Percentiles rank a stretch among this genome's conserved stretches.
Evolutionary conservation across 116 monocot genomes (phyloP).

Genomic region (Phalaenopsis hybrid): DNA sequence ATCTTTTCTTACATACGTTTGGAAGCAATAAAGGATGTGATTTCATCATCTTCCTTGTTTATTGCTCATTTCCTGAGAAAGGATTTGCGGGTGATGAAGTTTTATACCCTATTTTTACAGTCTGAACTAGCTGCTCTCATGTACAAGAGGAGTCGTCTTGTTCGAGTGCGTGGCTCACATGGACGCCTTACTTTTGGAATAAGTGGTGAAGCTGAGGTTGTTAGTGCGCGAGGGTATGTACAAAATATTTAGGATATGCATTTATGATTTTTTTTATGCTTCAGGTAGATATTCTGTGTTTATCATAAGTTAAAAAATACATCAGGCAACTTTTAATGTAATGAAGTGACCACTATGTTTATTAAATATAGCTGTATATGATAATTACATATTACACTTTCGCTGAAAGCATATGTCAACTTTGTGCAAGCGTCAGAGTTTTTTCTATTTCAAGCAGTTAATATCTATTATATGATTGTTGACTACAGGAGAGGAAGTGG

Average conservation of each 20-base stretch:
- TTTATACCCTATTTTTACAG: constrained; percentile 28
- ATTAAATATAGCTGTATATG: background rate
- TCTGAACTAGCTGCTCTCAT: constrained; percentile 97
- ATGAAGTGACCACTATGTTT: background rate
- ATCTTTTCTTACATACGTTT: background rate
- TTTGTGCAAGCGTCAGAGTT: background rate
- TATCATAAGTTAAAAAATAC: background rate
- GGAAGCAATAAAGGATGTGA: background rate
- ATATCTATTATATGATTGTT: background rate
- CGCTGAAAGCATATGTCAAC: background rate
- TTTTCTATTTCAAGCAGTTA: background rate
- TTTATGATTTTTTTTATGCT: background rate
- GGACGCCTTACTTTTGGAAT: constrained; percentile 87
- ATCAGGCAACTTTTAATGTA: background rate
- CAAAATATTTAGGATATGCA: background rate
- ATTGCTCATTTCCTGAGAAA: background rate
- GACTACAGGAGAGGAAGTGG: constrained; percentile 80
- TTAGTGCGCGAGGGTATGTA: constrained; percentile 87
- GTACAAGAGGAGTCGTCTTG: constrained; percentile 87
- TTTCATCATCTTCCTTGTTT: background rate
- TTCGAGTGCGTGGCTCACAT: constrained; percentile 76
- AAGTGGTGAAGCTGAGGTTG: constrained; percentile 93
- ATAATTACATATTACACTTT: background rate
- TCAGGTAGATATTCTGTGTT: background rate
- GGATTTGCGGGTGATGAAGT: background rate